Evolutionary conservation across 768 basidiomycete species (phyloP).

Genomic region (Candolleomyces eurysporus): DNA sequence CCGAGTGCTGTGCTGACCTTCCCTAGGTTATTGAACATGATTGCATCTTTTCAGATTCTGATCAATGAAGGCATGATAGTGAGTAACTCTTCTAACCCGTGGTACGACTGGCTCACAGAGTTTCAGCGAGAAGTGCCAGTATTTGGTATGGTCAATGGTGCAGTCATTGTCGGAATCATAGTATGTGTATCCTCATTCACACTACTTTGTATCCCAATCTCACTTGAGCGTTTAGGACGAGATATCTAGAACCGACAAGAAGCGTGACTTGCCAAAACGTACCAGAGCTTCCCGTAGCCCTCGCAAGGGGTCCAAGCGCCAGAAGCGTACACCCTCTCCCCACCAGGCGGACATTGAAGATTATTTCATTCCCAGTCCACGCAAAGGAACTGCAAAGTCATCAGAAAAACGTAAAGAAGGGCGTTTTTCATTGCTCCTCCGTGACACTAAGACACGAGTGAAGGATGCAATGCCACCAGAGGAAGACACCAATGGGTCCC

Average conservation of each 20-base stretch:
- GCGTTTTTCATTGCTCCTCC: conserved; percentile 37
- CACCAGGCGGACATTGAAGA: background rate
- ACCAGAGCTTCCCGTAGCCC: background rate
- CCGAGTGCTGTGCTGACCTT: background rate
- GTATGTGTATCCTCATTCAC: too few species aligned
- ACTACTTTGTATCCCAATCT: background rate
- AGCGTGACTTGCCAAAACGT: background rate
- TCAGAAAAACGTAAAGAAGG: background rate
- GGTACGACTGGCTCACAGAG: background rate
- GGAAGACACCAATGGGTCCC: conserved; percentile 55
- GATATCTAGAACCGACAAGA: background rate
- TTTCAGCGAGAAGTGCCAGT: conserved; percentile 80
- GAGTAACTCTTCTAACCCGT: conserved; percentile 8
- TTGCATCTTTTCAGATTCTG: conserved; percentile 60
- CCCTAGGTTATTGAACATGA: conserved; percentile 68
- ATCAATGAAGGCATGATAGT: conserved; percentile 50
- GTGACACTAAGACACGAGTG: conserved; percentile 73
- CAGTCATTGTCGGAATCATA: conserved; percentile 72
- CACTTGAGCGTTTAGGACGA: background rate
- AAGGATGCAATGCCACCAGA: conserved; percentile 49
- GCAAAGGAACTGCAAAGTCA: background rate
- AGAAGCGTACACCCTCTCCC: background rate
- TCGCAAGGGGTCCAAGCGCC: background rate
- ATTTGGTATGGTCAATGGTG: conserved; percentile 66
- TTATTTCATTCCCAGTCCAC: background rate